phyloP scores from a whole-genome alignment of 495 filamentous ascomycete species.

The Lasiosphaeria miniovina region DNA sequence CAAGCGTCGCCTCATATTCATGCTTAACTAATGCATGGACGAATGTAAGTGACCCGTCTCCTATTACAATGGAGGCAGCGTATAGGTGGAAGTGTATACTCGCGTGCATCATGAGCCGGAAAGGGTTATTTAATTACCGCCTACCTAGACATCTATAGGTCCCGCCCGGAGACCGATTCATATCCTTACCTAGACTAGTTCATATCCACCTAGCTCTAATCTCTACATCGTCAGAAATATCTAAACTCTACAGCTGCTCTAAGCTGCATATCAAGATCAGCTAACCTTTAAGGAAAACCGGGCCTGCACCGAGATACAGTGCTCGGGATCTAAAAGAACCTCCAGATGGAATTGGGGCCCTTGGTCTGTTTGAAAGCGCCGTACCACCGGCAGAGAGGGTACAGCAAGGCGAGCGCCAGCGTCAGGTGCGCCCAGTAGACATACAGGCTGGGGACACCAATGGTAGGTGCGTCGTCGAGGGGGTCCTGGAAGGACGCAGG shows the following conservation, averaged over 20 bases:
- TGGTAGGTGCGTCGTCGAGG: conserved; percentile 5
- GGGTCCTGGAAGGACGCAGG: conserved; percentile 6
- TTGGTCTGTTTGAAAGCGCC: conserved; percentile 28
- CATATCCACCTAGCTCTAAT: too few relatives aligned
- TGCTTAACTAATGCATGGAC: too few relatives aligned
- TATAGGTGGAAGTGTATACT: too few relatives aligned
- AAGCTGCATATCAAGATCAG: neutral
- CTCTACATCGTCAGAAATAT: neutral
- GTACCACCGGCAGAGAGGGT: conserved; percentile 30
- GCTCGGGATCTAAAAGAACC: conserved; percentile 28
- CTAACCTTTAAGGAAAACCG: neutral
- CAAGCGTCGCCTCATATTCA: too few relatives aligned
- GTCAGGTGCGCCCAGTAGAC: conserved; percentile 19
- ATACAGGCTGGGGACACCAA: conserved; percentile 27
- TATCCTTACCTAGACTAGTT: too few relatives aligned
- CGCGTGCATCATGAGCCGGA: too few relatives aligned
- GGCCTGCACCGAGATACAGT: neutral
- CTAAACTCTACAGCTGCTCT: neutral
- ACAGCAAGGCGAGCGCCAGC: conserved; percentile 23
- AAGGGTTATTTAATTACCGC: too few relatives aligned
- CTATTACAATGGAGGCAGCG: too few relatives aligned
- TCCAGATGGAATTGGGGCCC: conserved; percentile 31
- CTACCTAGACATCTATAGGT: too few relatives aligned
- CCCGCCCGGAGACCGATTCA: too few relatives aligned
- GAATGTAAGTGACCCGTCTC: too few relatives aligned